Evolutionary conservation across 1,284 basidiomycete species (phyloP).

Genomic region (Boletus putidus): DNA sequence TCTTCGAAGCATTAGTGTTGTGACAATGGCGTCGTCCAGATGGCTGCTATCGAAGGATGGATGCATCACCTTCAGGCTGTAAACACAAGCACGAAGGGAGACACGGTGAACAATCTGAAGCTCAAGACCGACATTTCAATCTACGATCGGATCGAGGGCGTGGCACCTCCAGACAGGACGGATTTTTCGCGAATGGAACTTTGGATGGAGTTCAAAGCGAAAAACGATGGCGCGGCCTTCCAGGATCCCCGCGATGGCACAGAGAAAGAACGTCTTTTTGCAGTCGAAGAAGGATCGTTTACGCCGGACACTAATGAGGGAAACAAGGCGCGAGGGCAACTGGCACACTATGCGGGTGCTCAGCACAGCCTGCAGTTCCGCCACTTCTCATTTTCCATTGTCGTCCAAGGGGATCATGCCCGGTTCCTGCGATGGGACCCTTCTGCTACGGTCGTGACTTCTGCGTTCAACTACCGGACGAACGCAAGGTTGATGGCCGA

Average conservation of each 20-base stretch:
- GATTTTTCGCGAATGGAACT: neutral
- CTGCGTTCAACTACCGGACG: slow-evolving; percentile 19
- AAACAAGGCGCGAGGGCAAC: too few species aligned
- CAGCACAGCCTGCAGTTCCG: slow-evolving; percentile 17
- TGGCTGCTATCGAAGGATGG: neutral
- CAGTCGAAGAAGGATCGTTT: neutral
- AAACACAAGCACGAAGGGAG: neutral
- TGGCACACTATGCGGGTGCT: slow-evolving; percentile 11
- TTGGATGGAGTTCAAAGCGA: neutral
- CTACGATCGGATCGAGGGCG: neutral
- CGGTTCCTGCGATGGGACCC: slow-evolving; percentile 33
- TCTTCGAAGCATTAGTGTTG: neutral
- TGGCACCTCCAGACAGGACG: neutral
- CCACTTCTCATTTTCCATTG: slow-evolving; percentile 20
- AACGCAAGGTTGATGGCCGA: slow-evolving; percentile 11
- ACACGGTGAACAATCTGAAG: neutral
- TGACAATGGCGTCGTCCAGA: neutral
- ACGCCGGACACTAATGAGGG: neutral
- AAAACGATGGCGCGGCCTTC: neutral
- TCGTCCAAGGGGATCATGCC: slow-evolving; percentile 15
- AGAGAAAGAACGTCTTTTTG: neutral
- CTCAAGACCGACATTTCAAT: neutral
- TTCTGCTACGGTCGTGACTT: slow-evolving; percentile 21
- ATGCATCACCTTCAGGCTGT: neutral
- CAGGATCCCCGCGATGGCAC: neutral